phyloP scores from a whole-genome alignment of 306 rosid genomes.

The Clitoria ternatea region DNA sequence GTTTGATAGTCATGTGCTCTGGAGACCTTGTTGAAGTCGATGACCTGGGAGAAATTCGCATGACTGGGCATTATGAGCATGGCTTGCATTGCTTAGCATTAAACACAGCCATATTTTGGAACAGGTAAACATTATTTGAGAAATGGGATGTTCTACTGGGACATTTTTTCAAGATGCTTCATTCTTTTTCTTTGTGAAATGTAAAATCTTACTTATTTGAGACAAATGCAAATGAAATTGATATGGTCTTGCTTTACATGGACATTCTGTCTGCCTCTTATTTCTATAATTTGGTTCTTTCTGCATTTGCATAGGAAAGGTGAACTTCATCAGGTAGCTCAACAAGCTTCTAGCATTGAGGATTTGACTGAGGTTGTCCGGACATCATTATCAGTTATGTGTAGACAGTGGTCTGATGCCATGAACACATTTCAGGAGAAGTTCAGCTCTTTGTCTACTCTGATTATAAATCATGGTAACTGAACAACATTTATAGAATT shows the following conservation, averaged over 20 bases:
- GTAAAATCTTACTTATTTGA: not conserved
- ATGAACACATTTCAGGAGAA: constrained; percentile 78
- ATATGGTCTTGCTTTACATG: constrained; percentile 1
- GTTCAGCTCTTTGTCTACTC: constrained; percentile 72
- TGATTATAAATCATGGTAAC: constrained; percentile 79
- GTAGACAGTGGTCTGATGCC: constrained; percentile 97
- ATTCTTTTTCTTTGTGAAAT: constrained; percentile 23
- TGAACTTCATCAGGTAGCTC: constrained; percentile 96
- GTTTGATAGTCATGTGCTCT: constrained; percentile 84
- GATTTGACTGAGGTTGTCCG: constrained; percentile 85
- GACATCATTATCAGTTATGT: constrained; percentile 81
- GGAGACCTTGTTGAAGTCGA: constrained; percentile 61
- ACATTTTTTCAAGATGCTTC: not conserved
- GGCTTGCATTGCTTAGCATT: constrained; percentile 85
- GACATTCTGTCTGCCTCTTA: constrained; percentile 24
- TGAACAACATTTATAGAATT: not conserved
- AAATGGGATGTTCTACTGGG: constrained; percentile 22
- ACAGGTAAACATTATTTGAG: constrained; percentile 57
- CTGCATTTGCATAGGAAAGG: constrained; percentile 53
- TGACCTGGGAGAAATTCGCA: constrained; percentile 30
- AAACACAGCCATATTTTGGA: constrained; percentile 81
- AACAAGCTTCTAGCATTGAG: constrained; percentile 90
- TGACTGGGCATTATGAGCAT: constrained; percentile 42
- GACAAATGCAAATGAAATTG: constrained; percentile 22
- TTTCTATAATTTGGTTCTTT: constrained; percentile 28